Conservation (phyloP, 2,329 filamentous ascomycete genomes). For the Colletotrichum tofieldiae region DNA sequence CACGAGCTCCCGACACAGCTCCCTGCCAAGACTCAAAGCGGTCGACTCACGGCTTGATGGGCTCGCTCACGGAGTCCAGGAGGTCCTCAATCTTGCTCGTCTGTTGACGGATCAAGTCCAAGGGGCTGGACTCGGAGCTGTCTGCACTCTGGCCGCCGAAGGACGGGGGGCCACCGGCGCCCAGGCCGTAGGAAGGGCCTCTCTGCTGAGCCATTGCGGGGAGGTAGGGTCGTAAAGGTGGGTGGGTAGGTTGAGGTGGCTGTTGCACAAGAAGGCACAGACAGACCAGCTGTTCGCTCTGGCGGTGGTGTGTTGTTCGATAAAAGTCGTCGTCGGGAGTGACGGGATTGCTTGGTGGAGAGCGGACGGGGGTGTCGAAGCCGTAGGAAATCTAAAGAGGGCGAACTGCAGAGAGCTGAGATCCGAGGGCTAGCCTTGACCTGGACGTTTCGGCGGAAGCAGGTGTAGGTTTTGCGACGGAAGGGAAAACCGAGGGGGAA, state of each 20-base stretch:
- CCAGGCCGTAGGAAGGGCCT: conserved; percentile 44
- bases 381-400: conserved; percentile 33
- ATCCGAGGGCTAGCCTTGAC: conserved; percentile 42
- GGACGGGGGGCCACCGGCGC: conserved; percentile 42
- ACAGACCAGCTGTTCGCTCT: conserved; percentile 41
- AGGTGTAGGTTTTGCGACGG: conserved; percentile 30
- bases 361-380: conserved; percentile 22
- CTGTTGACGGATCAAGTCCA: conserved; percentile 92
- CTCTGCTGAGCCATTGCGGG: conserved; percentile 44
- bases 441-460: conserved; percentile 29
- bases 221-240: conserved; percentile 6
- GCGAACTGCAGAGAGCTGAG: conserved; percentile 33
- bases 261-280: conserved; percentile 40
- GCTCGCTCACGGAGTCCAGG: conserved; percentile 89
- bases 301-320: neutral
- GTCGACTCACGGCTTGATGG: conserved; percentile 89
- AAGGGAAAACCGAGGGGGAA: neutral
- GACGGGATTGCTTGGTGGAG: conserved; percentile 29
- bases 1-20: conserved; percentile 22
- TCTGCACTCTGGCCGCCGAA: conserved; percentile 42
- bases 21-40: conserved; percentile 26
- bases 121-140: conserved; percentile 75
- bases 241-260: conserved; percentile 28
- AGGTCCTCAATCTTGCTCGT: conserved; percentile 99
- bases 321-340: conserved; percentile 9